Evolutionary conservation across 768 basidiomycete species (phyloP), one percentile per base, ranked within the genome.

Genomic region (Suillus decipiens): DNA sequence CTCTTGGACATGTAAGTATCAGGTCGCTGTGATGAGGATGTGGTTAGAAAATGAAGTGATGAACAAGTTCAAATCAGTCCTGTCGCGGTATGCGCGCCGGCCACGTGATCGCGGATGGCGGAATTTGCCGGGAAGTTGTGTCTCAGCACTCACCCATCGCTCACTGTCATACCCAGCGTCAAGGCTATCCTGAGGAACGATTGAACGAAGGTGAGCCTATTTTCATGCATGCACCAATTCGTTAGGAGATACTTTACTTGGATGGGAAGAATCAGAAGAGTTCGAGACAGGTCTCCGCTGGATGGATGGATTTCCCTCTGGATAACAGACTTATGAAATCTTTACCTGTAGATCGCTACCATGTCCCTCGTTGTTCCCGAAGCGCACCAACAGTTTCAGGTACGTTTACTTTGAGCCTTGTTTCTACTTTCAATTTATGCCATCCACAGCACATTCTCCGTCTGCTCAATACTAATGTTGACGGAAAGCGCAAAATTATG

Each of bases 311-410:
- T 19, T 60, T 2, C 22, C 10, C 5, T 41, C 17, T 39, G 37
- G 43, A 55, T 33, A 14, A 59, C 61, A 39, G 11, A 19, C 28
- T 31, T 15, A 34, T 33, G 8, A 17, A 37, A 28, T 33, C 6
- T 59, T 59, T 5, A n/a, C 11, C 10, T 31, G 24, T 54, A 61
- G 60, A 56, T 36, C n/a, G 8, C 60, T 53, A 80, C 63, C 76
- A 98, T 98, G 96, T 97, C 96, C 80, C 93, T 99, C 82, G 95
- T 96, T 75, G 88, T 95, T 64, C 96, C 95, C 63, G 96, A 98
- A 81, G 77, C 92, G 66, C 94, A 98, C 76, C 89, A 92, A 74
- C 95, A 96, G 82, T 96, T 96, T 82, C 95, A 95, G 84, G 94
- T 93, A 67, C 66, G 81, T 73, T 28, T 47, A 15, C 33, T 37